phyloP scores from a whole-genome alignment of 1,139 yeast species.

The Debaryomyces coudertii region DNA sequence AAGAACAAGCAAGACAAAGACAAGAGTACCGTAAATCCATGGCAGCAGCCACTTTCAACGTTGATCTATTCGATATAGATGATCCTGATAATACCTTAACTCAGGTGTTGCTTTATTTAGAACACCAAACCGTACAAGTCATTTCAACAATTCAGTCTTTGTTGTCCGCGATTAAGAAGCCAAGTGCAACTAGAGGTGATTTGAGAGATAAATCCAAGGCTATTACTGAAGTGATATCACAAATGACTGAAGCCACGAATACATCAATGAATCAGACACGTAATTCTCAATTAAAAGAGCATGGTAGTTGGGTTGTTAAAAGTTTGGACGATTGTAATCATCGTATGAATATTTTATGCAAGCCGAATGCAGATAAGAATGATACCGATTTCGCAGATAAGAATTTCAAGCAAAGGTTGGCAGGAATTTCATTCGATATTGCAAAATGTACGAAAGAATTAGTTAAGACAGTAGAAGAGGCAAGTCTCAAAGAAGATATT shows the following conservation, averaged over 20 bases:
- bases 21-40: constrained; percentile 53
- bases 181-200: constrained; percentile 75
- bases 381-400: constrained; percentile 81
- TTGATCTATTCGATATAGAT: constrained; percentile 73
- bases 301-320: constrained; percentile 88
- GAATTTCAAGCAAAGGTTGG: constrained; percentile 87
- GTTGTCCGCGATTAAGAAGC: constrained; percentile 72
- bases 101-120: constrained; percentile 82
- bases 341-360: constrained; percentile 71
- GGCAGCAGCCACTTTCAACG: constrained; percentile 63
- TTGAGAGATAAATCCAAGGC: constrained; percentile 73
- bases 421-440: constrained; percentile 94
- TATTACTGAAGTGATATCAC: constrained; percentile 74
- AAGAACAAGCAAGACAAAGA: constrained; percentile 44
- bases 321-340: constrained; percentile 83
- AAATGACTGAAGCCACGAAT: constrained; percentile 90
- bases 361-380: constrained; percentile 47
- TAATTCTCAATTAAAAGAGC: constrained; percentile 80
- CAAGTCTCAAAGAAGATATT: constrained; percentile 81
- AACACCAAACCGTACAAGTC: constrained; percentile 92
- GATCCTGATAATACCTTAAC: constrained; percentile 88
- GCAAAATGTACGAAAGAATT: constrained; percentile 95
- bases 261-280: constrained; percentile 88
- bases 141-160: constrained; percentile 87
- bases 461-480: constrained; percentile 94